Evolutionary conservation across 225 moss, liverwort and hornwort genomes (phyloP).

Genomic region (Sphagnum tenellum): DNA sequence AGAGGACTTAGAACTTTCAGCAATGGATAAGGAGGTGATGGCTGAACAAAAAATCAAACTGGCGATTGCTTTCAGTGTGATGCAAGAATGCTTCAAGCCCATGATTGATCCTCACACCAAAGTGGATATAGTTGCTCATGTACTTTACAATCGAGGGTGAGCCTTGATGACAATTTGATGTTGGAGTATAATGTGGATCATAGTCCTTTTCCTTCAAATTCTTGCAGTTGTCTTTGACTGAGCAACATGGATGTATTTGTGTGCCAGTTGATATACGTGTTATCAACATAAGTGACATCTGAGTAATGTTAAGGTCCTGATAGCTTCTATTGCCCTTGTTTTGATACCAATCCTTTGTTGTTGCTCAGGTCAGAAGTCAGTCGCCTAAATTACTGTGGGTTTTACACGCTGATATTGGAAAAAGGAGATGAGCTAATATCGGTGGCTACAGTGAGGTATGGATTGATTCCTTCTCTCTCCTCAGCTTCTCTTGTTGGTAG

Average conservation of each 20-base stretch:
- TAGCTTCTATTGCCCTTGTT: too few relatives aligned
- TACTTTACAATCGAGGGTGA: slow-evolving; percentile 84
- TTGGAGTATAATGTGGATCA: too few relatives aligned
- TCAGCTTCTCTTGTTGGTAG: too few relatives aligned
- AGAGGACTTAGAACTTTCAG: slow-evolving; percentile 42
- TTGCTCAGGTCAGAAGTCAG: slow-evolving; percentile 59
- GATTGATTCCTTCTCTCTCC: too few relatives aligned
- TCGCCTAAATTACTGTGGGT: slow-evolving; percentile 73
- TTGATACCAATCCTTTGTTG: too few relatives aligned
- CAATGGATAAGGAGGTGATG: slow-evolving; percentile 52
- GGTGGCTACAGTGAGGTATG: slow-evolving; percentile 77
- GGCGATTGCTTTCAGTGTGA: slow-evolving; percentile 78
- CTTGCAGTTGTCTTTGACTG: too few relatives aligned
- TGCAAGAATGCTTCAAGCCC: slow-evolving; percentile 94
- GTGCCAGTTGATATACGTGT: too few relatives aligned
- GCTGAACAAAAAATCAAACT: slow-evolving; percentile 82
- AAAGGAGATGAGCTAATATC: slow-evolving; percentile 90
- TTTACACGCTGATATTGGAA: slow-evolving; percentile 81
- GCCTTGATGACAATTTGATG: neutral
- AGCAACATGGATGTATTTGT: too few relatives aligned
- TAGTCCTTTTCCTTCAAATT: too few relatives aligned
- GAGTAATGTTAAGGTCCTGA: too few relatives aligned
- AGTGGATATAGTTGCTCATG: slow-evolving; percentile 77
- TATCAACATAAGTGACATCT: too few relatives aligned
- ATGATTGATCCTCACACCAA: slow-evolving; percentile 93